A percentile compares a stretch with the other conserved stretches of the same genome.
These are phyloP conservation scores for Entomortierella chlamydospora DNA, from an alignment of 192 early-diverging fungal genomes.

Conservation along the genomic window DNA sequence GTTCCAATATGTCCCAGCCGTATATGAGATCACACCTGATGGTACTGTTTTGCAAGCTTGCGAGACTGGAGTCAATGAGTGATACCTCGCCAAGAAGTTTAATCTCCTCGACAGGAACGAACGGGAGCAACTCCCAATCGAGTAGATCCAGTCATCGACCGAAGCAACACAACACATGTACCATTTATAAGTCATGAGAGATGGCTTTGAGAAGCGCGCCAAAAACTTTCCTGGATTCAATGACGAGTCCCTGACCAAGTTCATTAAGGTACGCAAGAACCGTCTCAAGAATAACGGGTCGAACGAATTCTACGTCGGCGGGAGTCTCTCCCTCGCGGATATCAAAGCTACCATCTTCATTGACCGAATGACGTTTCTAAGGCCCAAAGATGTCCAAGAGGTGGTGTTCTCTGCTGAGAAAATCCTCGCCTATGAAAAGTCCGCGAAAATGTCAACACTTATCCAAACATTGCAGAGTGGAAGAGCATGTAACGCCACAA, in stretches of 20 bases:
- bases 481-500: slow-evolving; percentile 16
- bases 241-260: slow-evolving; percentile 15
- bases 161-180: not conserved
- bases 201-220: slow-evolving; percentile 22
- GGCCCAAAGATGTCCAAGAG: slow-evolving; percentile 18
- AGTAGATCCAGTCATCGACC: not conserved
- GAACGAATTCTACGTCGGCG: slow-evolving; percentile 67
- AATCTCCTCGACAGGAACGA: not conserved
- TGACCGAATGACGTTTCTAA: slow-evolving; percentile 20
- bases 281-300: slow-evolving; percentile 62
- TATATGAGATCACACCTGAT: not conserved
- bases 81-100: not conserved
- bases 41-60: too few relatives aligned
- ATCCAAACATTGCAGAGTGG: slow-evolving; percentile 14
- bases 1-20: not conserved
- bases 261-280: slow-evolving; percentile 49
- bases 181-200: not conserved
- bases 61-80: not conserved
- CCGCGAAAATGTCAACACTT: slow-evolving; percentile 21
- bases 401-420: slow-evolving; percentile 19
- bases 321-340: slow-evolving; percentile 55
- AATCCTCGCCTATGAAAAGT: slow-evolving; percentile 41
- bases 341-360: slow-evolving; percentile 31
- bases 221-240: slow-evolving; percentile 21
- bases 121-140: not conserved